Conservation (phyloP, 345 rosid species). For the Eucalyptus curtisii region DNA sequence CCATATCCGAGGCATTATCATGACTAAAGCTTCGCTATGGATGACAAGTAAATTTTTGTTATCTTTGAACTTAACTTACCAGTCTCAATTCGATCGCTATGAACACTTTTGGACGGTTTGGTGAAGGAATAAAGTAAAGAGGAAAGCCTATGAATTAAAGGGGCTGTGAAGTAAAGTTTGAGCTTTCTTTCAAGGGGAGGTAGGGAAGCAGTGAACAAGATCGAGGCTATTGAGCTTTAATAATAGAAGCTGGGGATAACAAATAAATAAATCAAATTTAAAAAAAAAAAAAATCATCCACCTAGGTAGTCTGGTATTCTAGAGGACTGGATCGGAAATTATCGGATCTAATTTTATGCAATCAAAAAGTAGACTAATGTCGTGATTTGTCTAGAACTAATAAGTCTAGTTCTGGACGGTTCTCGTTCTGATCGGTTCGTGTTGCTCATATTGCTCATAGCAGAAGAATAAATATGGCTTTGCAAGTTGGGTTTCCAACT, state of each 20-base stretch:
- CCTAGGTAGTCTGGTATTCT: too few relatives aligned
- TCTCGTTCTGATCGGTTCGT: fast-evolving
- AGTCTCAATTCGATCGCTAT: background rate
- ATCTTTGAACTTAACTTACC: background rate
- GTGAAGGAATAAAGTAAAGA: too few relatives aligned
- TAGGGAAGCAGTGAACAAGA: background rate
- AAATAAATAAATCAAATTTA: too few relatives aligned
- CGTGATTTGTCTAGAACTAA: too few relatives aligned
- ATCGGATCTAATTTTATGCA: too few relatives aligned
- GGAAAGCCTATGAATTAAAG: background rate
- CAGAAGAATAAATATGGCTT: background rate
- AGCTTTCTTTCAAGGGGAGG: background rate
- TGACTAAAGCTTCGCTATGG: background rate
- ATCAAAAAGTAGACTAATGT: fast-evolving
- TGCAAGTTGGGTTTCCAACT: background rate
- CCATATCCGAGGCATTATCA: background rate
- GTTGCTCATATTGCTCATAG: too few relatives aligned
- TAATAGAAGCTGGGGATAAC: background rate
- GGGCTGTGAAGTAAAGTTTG: background rate
- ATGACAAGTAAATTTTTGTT: background rate
- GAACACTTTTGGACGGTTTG: background rate
- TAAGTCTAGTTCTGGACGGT: too few relatives aligned
- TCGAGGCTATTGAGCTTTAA: background rate
- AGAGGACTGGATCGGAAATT: fast-evolving
- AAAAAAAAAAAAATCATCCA: background rate